Evolutionary conservation across 306 rosid genomes (phyloP), one percentile per base, ranked within the genome.

Genomic region (Trifolium pratense): DNA sequence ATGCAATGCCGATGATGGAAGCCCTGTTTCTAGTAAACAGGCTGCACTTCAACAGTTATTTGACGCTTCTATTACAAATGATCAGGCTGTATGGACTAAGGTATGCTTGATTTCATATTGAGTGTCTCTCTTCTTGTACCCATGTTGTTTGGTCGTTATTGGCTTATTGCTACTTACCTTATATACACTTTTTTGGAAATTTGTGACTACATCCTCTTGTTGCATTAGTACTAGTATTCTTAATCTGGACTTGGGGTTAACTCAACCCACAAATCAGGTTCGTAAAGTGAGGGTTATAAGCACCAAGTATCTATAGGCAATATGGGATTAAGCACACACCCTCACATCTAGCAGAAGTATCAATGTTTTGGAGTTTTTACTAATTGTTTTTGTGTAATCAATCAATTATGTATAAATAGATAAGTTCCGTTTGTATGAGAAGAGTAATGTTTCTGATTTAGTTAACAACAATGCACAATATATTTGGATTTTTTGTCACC

Each of bases 31-130:
- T 57, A 90, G 87, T 73, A 95, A 90, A 80, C 83, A 83, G 53
- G 77, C 78, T 70, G 97, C 99, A 34, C 89, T 95, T 81, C 97
- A 92, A 77, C 97, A 95, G 79, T 79, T 95, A 77, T 82, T 90
- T 37, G 93, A 92, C 66, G 90, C 90, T 76, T 95, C 99, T 40
- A 52, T 76, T 20, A 67, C 87, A 71, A 92, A 92, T 75, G 97
- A 95, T 77, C 84, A 79, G 68, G 87, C 96, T 74, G 59, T 92
- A 80, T 95, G 99, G 99, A 81, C 84, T 18, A 90, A 90, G 99
- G 99, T 95, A 83, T 85, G 77, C 76, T 61, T 61, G 34, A 71
- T 78, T 76, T 76, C 65, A 65, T 74, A 25, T 52, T 58, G 40
- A 40, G 42, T 60, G 13, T 60, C 26, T 68, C 42, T 10, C n/a